These are phyloP conservation scores for Gastrolobium villosum DNA, from an alignment of 306 rosid genomes.

Conservation along the genomic window DNA sequence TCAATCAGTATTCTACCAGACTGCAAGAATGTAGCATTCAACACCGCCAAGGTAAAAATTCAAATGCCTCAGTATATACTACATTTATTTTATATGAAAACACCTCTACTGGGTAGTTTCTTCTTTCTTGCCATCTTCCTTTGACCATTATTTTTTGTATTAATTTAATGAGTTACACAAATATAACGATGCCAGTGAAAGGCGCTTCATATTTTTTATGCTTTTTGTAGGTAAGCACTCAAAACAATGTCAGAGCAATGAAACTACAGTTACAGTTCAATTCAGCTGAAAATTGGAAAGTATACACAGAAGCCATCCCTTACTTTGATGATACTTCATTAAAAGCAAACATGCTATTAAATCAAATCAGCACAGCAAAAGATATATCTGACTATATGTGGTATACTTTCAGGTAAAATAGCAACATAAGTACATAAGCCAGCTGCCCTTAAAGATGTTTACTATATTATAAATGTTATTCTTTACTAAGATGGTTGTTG, in stretches of 20 bases:
- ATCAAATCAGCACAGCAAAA: conserved; percentile 59
- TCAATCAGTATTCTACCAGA: conserved; percentile 65
- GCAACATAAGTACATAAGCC: conserved; percentile 7
- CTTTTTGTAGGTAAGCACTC: conserved; percentile 46
- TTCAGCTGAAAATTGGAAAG: conserved; percentile 53
- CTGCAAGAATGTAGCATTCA: conserved; percentile 59
- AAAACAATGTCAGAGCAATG: conserved; percentile 44
- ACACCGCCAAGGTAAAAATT: conserved; percentile 59
- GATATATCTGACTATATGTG: conserved; percentile 60
- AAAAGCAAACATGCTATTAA: conserved; percentile 53
- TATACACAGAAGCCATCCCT: conserved; percentile 59
- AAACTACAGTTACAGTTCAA: conserved; percentile 43
- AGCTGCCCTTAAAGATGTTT: conserved; percentile 1
- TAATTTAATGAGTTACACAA: not conserved
- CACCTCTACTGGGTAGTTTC: not conserved
- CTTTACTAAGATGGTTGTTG: conserved; percentile 36
- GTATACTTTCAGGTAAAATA: conserved; percentile 61
- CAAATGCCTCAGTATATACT: conserved; percentile 14
- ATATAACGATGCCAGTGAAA: not conserved
- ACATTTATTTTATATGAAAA: conserved; percentile 15
- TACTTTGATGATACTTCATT: conserved; percentile 44
- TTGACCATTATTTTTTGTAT: conserved; percentile 2
- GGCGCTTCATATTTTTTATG: conserved; percentile 34
- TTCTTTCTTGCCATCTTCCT: conserved; percentile 6
- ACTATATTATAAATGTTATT: not conserved